Evolutionary conservation across 345 rosid species (phyloP), one percentile per base, ranked within the genome.

Genomic region (Syzygium oleosum): DNA sequence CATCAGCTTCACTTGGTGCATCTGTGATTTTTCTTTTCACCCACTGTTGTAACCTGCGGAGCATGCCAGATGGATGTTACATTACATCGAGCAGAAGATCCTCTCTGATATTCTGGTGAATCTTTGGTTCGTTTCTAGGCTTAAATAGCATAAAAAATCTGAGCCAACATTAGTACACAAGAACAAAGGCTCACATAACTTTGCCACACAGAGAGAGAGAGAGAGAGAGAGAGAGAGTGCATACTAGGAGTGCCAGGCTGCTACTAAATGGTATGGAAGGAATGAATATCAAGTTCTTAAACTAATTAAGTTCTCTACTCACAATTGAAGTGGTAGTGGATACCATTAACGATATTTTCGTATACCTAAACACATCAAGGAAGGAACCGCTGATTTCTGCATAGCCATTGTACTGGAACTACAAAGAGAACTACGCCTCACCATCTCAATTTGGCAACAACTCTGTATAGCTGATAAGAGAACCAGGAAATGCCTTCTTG

Each of bases 1-100:
- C 94, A 93, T 98, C 99, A 85, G 95, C 97, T 93, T 96, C 99
- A 91, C 91, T 91, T 56, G 99, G 99, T 85, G 98, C 95, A 91
- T 98, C 99, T 85, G 93, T 89, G 91, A 94, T 95, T 94, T 96
- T 98, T 89, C 99, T 94, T 92, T 94, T 96, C 56, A 93, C 89
- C 99, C 99, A 98, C 86, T 96, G 99, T 84, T 98, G 99, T 91
- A 98, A 93, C 99, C 99, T 98, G 90, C 86, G 10, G n/a, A 51
- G 53, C 77, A 43, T 49, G 41, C 31, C 29, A 65, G 55, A 84
- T 61, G 59, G 41, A 79, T 38, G 22, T 29, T n/a, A 53, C 25
- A 84, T 52, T 51, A 52, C 34, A n/a, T 84, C 22, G 16, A 29
- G 43, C 85, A 52, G 21, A n/a, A 52, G 25, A 51, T 27, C 41